Evolutionary conservation across 1,284 basidiomycete species (phyloP), one percentile per base, ranked within the genome.

Genomic region (Tilletia caries): DNA sequence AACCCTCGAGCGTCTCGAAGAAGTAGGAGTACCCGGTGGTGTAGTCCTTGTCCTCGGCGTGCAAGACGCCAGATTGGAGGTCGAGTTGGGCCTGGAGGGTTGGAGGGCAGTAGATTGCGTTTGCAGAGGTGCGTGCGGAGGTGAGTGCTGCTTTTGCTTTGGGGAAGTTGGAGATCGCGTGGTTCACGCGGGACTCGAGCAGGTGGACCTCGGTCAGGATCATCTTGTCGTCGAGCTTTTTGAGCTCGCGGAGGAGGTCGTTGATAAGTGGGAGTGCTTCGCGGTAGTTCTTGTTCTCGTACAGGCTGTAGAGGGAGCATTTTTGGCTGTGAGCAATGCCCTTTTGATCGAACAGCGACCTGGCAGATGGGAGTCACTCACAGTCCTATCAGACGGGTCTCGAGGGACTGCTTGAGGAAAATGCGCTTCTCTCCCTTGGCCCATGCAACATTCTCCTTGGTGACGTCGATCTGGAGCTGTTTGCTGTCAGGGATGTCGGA

Each of bases 11-110:
- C 1, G 93, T 91, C 85, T 98, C 95, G 77, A 93, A 95, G 85
- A 98, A 98, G 86, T 98, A 98, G 0, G 93, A 95, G 84, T 97
- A 97, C 48, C 90, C 95, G 0, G 95, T 98, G 71, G 89, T 95
- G 84, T 97, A 98, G 84, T 98, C 95, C 82, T 96, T 97, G 83
- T 98, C 95, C 76, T 98, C 94, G 0, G 95, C 94, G 78, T 97
- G 93, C 18, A 98, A 87, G 33, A 96, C 88, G 18, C 95, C 92
- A 37, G 90, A 91, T 83, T 97, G 95, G 52, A 98, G 88, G 82
- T 98, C 95, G 41, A 98, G 89, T 43, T 91, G 88, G 1, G 94
- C 91, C 86, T 98, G 95, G 2, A 98, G 88, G 64, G 89, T 86
- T 0, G 95, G 95, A 18, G 95, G 95, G 83, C 95, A 98, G 86